A percentile compares a stretch with the other conserved stretches of the same genome.
Conservation (phyloP, 1,284 basidiomycete species). For the Microbotryum violaceum region DNA sequence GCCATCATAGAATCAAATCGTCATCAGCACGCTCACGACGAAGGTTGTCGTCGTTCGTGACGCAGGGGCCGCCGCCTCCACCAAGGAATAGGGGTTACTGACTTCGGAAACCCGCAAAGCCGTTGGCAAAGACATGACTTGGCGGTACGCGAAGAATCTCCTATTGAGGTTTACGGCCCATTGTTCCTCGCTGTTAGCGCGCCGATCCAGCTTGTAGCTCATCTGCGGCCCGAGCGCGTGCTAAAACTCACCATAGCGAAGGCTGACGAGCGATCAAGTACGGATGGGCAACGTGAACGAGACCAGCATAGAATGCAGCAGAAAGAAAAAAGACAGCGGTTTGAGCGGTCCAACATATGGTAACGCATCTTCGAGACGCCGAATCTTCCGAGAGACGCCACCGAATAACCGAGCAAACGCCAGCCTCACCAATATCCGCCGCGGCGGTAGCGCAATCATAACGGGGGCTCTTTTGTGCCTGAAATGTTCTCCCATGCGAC, state of each 20-base stretch:
- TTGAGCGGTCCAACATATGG: no score
- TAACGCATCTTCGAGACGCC: not conserved
- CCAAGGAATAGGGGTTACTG: not conserved
- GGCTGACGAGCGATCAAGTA: not conserved
- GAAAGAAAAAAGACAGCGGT: no score
- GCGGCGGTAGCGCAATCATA: slow-evolving; percentile 11
- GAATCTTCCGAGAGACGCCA: not conserved
- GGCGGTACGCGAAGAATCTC: slow-evolving; percentile 18
- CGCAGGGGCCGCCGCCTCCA: not conserved
- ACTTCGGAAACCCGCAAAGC: slow-evolving; percentile 12
- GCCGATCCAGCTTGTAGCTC: not conserved
- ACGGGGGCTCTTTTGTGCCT: not conserved
- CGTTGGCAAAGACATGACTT: slow-evolving; percentile 18
- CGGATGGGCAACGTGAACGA: no score
- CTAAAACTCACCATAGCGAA: slow-evolving; percentile 9
- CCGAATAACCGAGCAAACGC: no score
- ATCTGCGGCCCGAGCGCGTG: no score
- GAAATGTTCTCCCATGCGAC: slow-evolving; percentile 6
- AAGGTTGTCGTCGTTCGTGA: no score
- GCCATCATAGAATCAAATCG: no score
- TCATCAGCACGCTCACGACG: no score
- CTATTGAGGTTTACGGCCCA: not conserved
- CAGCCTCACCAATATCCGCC: slow-evolving; percentile 7
- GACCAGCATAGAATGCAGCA: no score
- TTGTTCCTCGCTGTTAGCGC: no score